A percentile compares a stretch with the other conserved stretches of the same genome.
Evolutionary conservation across 2,329 filamentous ascomycete species (phyloP).

Genomic region (Fusarium duplospermum): DNA sequence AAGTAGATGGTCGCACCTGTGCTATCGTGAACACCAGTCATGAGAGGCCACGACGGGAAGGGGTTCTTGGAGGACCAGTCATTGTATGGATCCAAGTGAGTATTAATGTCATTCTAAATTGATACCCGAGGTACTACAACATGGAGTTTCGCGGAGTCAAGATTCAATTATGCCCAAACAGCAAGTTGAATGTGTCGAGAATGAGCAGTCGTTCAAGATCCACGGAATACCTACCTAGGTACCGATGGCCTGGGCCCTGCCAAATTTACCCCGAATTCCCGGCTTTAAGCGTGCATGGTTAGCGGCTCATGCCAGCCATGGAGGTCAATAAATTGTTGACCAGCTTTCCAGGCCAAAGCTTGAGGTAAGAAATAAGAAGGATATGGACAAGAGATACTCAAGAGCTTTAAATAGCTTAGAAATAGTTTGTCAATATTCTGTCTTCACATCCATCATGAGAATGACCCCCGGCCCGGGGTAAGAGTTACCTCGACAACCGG

Average conservation of each 20-base stretch:
- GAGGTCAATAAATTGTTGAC: not conserved
- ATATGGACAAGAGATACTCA: too few relatives aligned
- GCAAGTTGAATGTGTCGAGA: not conserved
- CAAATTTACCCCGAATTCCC: not conserved
- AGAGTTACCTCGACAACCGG: not conserved
- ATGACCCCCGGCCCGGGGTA: not conserved
- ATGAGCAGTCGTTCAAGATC: not conserved
- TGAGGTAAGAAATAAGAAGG: not conserved
- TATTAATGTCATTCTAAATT: not conserved
- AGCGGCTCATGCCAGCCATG: not conserved
- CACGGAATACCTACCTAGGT: not conserved
- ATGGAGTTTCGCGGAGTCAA: not conserved
- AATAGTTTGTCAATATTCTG: too few relatives aligned
- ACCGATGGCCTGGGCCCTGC: not conserved
- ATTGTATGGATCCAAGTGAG: not conserved
- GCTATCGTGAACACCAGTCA: not conserved
- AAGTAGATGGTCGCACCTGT: constrained; percentile 17
- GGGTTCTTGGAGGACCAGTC: not conserved
- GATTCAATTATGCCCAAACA: not conserved
- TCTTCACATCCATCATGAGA: too few relatives aligned
- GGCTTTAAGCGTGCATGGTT: not conserved
- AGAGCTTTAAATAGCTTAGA: too few relatives aligned
- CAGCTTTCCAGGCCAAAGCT: not conserved
- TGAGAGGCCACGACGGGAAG: not conserved
- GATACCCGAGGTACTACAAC: not conserved